Base-by-base conservation (phyloP, 2,329 filamentous ascomycete genomes). In the Basipetospora chlamydospora region DNA sequence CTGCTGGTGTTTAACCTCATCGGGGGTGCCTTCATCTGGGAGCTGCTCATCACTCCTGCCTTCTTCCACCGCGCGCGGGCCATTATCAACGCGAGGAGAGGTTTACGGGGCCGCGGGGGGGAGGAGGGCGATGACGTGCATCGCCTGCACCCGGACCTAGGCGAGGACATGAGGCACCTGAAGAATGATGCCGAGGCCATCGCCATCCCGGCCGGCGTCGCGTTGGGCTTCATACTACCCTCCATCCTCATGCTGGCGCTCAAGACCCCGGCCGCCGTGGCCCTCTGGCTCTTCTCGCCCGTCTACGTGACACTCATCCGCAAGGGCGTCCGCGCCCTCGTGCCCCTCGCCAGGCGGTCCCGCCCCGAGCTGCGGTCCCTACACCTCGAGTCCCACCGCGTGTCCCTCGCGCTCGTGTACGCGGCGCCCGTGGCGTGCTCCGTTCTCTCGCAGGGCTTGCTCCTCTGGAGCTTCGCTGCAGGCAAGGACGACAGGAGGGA, bases 251-350 rank as follows among this genome's bases (percentile, higher is more conserved):
- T 70, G 60, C 54, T 71, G n/a, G 43, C 54, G n/a, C 43, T 58
- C 33, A 54, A 55, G 33, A 43, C 55, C 1, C 54, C 61, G 0
- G 43, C 44, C 10, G 44, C 55, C 15, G 56, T 69, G 22, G 44
- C 53, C 6, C 38, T 59, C n/a, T 71, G 67, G 67, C 55, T 71
- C 11, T 58, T 69, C 46, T 70, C 67, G 47, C 67, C 67, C 0
- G 38, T 67, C 30, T 66, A 63, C 49, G 64, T 70, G 1, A 57
- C 60, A 3, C 40, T 61, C 9, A 41, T 66, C 13, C 62, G 64
- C 1, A 53, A 57, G 36, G 48, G 43, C 6, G 50, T 63, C 22
- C 54, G 57, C 10, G 44, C 38, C 25, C 25, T 39, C 13, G 33
- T 55, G 11, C 35, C 35, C 13, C 20, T n/a, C 20, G 10, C 22